Evolutionary conservation across 225 moss, liverwort and hornwort species (phyloP), one percentile per base, ranked within the genome.

Genomic region (Polytrichum formosum): DNA sequence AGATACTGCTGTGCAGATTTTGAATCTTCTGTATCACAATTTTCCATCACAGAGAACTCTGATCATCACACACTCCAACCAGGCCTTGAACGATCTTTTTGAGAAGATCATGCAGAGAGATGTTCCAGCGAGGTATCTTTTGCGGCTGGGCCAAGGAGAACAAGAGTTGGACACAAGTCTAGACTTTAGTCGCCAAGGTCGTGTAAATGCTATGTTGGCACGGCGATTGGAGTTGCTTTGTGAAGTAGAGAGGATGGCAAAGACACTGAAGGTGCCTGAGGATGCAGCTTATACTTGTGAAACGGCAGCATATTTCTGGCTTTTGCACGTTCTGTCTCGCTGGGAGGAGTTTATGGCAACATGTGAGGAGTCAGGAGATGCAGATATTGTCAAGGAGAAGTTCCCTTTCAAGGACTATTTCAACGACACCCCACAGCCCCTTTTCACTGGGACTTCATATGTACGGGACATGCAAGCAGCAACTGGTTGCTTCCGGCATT

Each of bases 31-130:
- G 37, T 98, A 98, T 70, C 98, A 98, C 71, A 98, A 98, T 71
- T 94, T 87, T 75, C 94, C 98, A 54, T 82, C 88, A 54, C 98
- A 98, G 75, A 86, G 98, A 58, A 98, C 98, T 4, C 72, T 98
- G 75, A 85, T 98, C 29, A 98, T 98, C 59, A 98, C 98, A 37
- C 98, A 98, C 75, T 98, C 98, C 67, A 98, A 98, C 77, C 98
- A 98, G 79, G 98, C 98, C 28, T 81, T 98, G 68, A 98, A 98
- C 78, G 98, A 98, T 72, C 88, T 98, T 67, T 98, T 98, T 70
- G 98, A 94, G 76, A 98, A 98, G 80, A 94, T 98, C 54, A 98
- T 98, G 98, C 92, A 98, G 88, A 83, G 98, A 81, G 98, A 98
- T 83, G 92, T 98, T 73, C 98, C 98, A 71, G 98, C 88, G 18